Evolutionary conservation across 1,139 yeast genomes (phyloP).

Genomic region (Pneumocystis carinii): DNA sequence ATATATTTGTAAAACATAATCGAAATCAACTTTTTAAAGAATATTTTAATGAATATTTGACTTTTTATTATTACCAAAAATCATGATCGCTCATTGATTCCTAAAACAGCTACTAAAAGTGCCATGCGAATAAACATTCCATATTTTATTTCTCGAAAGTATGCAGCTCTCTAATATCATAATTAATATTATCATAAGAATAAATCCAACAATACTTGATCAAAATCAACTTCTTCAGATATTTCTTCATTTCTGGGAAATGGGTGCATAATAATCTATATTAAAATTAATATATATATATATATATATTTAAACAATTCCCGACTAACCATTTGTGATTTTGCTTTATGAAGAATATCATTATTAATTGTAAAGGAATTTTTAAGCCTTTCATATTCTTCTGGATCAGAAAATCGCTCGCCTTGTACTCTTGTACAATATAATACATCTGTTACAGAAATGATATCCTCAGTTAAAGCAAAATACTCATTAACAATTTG

Average conservation of each 20-base stretch:
- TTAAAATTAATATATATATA: neutral
- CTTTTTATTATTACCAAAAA: neutral
- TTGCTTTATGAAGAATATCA: slow-evolving; percentile 77
- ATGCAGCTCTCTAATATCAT: slow-evolving; percentile 7
- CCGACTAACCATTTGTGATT: slow-evolving; percentile 60
- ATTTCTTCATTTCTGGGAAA: slow-evolving; percentile 94
- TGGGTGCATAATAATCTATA: slow-evolving; percentile 69
- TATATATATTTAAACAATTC: slow-evolving; percentile 27
- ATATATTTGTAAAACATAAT: neutral
- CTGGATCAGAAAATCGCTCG: slow-evolving; percentile 71
- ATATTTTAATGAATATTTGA: neutral
- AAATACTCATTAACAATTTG: slow-evolving; percentile 62
- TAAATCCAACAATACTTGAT: slow-evolving; percentile 36
- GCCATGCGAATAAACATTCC: slow-evolving; percentile 99
- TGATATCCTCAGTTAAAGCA: slow-evolving; percentile 64
- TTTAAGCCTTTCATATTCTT: slow-evolving; percentile 74
- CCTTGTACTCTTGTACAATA: slow-evolving; percentile 98
- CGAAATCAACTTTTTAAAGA: neutral
- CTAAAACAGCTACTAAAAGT: slow-evolving; percentile 90
- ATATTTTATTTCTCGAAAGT: slow-evolving; percentile 52
- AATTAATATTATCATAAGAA: neutral
- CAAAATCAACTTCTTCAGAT: slow-evolving; percentile 95
- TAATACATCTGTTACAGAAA: slow-evolving; percentile 81
- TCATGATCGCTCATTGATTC: slow-evolving; percentile 22
- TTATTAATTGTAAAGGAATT: slow-evolving; percentile 87